A percentile compares a stretch with the other conserved stretches of the same genome.
These are phyloP conservation scores for Candida hungchunana DNA, from an alignment of 805 yeast species.

Conservation along the genomic window DNA sequence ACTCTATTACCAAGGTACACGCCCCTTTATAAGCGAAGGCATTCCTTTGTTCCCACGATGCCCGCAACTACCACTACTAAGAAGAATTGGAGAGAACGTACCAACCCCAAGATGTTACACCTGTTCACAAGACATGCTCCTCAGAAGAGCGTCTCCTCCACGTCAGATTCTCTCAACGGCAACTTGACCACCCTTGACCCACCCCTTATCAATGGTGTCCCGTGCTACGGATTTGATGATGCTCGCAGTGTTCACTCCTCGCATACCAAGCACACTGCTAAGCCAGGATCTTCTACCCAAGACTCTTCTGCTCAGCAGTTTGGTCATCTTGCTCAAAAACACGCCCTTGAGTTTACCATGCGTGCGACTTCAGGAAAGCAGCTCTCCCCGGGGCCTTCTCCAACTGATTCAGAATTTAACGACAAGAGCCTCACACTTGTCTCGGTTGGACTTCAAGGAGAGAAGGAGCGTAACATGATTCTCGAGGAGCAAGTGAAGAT, in stretches of 20 bases:
- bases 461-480: conserved; percentile 24
- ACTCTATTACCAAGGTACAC: too few species aligned
- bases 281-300: too few species aligned
- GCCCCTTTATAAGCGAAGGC: too few species aligned
- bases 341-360: conserved; percentile 10
- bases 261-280: not conserved
- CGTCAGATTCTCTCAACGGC: conserved; percentile 4
- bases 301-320: conserved; percentile 7
- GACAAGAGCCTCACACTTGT: conserved; percentile 7
- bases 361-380: conserved; percentile 4
- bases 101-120: conserved; percentile 4
- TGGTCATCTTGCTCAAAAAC: conserved; percentile 9
- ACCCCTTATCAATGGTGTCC: conserved; percentile 13
- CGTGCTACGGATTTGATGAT: conserved; percentile 2
- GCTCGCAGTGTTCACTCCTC: not conserved
- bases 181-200: conserved; percentile 21
- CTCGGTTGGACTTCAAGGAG: conserved; percentile 23
- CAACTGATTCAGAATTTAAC: conserved; percentile 14
- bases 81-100: not conserved
- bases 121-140: conserved; percentile 9
- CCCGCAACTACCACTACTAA: not conserved
- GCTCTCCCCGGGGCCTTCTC: conserved; percentile 5
- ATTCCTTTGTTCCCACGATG: too few species aligned
- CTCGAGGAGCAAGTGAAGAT: conserved; percentile 26
- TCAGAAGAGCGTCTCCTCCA: conserved; percentile 6